phyloP scores from a whole-genome alignment of 2,329 filamentous ascomycete genomes.

The Mycosphaerella sp. region DNA sequence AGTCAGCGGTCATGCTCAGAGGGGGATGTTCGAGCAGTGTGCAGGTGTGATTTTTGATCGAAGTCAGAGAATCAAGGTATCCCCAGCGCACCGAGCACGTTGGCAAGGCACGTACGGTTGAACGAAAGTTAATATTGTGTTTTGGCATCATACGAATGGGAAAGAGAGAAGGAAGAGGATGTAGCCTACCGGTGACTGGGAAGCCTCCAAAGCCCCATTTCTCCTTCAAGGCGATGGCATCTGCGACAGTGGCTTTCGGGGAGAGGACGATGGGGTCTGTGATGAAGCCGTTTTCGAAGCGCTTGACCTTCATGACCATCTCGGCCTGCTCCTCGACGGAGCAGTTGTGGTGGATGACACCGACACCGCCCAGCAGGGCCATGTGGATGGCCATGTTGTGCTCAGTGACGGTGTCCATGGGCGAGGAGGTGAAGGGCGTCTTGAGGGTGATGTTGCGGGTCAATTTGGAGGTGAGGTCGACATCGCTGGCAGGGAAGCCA shows the following conservation, averaged over 20 bases:
- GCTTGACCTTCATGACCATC: constrained; percentile 99
- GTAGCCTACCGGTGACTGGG: constrained; percentile 84
- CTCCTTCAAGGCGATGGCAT: constrained; percentile 88
- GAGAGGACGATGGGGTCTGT: constrained; percentile 88
- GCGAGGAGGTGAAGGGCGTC: constrained; percentile 93
- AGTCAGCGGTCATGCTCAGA: too few species aligned
- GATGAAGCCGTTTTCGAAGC: constrained; percentile 99
- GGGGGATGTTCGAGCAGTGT: background rate
- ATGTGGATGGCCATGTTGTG: constrained; percentile 99
- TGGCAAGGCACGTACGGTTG: constrained; percentile 74
- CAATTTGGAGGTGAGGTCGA: constrained; percentile 80
- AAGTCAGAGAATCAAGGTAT: constrained; percentile 31
- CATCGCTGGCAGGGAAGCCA: constrained; percentile 88
- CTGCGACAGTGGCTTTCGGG: constrained; percentile 78
- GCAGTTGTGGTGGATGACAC: constrained; percentile 99
- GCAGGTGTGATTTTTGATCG: background rate
- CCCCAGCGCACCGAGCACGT: constrained; percentile 32
- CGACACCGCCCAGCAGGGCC: constrained; percentile 77
- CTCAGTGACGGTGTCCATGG: constrained; percentile 99
- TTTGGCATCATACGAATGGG: constrained; percentile 62
- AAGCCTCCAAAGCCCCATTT: constrained; percentile 99
- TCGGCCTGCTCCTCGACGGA: constrained; percentile 94
- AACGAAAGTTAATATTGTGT: constrained; percentile 97
- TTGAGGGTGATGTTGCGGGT: constrained; percentile 95
- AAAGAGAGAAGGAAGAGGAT: constrained; percentile 17